Percentiles rank a stretch among this genome's conserved stretches.
Evolutionary conservation across 2,329 filamentous ascomycete genomes (phyloP).

Genomic region (Cadophora sp.): DNA sequence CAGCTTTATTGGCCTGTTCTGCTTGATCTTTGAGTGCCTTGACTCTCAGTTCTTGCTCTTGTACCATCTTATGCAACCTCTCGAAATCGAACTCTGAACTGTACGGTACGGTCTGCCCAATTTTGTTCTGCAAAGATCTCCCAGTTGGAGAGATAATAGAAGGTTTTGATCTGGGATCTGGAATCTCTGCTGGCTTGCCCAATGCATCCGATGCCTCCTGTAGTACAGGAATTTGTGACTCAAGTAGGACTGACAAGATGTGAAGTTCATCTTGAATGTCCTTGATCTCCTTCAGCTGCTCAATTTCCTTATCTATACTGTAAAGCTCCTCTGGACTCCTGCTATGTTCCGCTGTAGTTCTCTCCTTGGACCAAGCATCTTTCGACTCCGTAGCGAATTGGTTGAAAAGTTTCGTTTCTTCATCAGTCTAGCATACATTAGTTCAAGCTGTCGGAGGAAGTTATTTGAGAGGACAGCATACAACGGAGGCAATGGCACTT

Average conservation of each 20-base stretch:
- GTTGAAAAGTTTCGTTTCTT: constrained; percentile 24
- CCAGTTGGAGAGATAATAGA: not conserved
- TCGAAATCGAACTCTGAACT: constrained; percentile 13
- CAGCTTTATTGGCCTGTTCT: constrained; percentile 26
- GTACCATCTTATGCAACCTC: not conserved
- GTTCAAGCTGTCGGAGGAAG: not conserved
- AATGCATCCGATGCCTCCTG: constrained; percentile 19
- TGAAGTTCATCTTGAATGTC: constrained; percentile 34
- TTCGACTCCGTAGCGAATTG: constrained; percentile 16
- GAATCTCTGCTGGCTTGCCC: not conserved
- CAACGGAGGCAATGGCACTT: constrained; percentile 24
- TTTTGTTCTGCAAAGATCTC: not conserved
- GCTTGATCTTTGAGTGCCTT: constrained; percentile 16
- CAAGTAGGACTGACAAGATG: constrained; percentile 24
- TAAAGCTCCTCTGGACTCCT: constrained; percentile 12
- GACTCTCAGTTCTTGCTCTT: not conserved
- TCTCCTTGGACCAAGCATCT: not conserved
- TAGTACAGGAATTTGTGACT: constrained; percentile 23
- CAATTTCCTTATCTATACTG: constrained; percentile 24
- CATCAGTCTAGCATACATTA: constrained; percentile 20
- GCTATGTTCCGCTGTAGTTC: not conserved
- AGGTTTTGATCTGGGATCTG: not conserved
- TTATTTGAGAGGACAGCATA: not conserved
- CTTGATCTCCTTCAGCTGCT: constrained; percentile 27
- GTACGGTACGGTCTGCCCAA: not conserved